Conservation (phyloP, 2,329 filamentous ascomycete species). For the Hysterium pulicare region DNA sequence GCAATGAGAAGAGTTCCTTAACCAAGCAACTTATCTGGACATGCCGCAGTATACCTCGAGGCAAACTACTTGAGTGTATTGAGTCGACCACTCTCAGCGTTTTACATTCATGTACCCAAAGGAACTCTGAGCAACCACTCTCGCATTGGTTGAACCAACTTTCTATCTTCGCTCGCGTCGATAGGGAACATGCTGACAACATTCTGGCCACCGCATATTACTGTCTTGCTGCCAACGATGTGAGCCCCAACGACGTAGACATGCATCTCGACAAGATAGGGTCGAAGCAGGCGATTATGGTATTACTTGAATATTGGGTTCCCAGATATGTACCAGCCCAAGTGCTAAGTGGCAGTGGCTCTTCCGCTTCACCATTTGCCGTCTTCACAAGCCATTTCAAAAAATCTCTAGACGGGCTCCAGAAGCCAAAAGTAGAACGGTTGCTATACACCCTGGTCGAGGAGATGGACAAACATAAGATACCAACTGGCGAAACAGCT, state of each 20-base stretch:
- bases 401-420: neutral
- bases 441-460: constrained; percentile 13
- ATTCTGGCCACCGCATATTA: neutral
- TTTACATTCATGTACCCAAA: neutral
- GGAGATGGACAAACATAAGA: constrained; percentile 7
- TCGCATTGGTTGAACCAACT: neutral
- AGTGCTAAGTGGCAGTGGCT: neutral
- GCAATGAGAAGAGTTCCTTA: neutral
- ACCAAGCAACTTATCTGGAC: neutral
- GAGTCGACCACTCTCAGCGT: neutral
- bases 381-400: neutral
- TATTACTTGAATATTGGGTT: neutral
- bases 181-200: neutral
- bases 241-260: neutral
- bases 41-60: neutral
- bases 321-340: neutral
- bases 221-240: neutral
- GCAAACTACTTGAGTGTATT: neutral
- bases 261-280: neutral
- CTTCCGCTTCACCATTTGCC: neutral
- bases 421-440: neutral
- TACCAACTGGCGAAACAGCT: constrained; percentile 8
- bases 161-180: neutral
- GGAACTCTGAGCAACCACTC: neutral
- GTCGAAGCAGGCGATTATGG: neutral